These are phyloP conservation scores for Dactylellina leptospora DNA, from an alignment of 2,329 filamentous ascomycete genomes.

Conservation along the genomic window DNA sequence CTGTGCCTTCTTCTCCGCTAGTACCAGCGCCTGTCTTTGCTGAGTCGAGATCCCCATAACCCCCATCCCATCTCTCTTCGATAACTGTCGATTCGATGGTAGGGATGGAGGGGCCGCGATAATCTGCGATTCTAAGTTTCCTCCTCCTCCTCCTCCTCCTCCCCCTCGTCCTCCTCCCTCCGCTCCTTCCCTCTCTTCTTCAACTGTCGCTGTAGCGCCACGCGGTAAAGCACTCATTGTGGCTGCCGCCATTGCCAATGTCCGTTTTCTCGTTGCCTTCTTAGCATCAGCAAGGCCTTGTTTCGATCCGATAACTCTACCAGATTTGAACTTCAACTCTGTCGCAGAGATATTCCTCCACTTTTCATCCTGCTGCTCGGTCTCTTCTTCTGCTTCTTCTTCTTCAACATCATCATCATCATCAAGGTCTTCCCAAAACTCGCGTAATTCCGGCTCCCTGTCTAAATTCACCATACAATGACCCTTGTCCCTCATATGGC, in stretches of 20 bases:
- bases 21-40: slow-evolving; percentile 29
- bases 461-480: slow-evolving; percentile 60
- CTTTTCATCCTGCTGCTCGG: background rate
- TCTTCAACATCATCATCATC: slow-evolving; percentile 4
- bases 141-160: too few species aligned
- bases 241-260: background rate
- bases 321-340: slow-evolving; percentile 8
- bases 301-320: slow-evolving; percentile 26
- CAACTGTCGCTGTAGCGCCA: background rate
- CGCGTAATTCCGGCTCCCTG: slow-evolving; percentile 58
- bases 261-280: slow-evolving; percentile 21
- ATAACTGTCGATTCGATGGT: slow-evolving; percentile 11
- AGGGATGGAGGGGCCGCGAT: background rate
- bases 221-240: background rate
- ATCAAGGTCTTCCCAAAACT: slow-evolving; percentile 58
- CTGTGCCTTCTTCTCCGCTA: slow-evolving; percentile 45
- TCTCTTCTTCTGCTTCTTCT: background rate
- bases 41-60: slow-evolving; percentile 20
- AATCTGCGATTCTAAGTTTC: background rate
- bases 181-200: background rate
- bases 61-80: slow-evolving; percentile 35
- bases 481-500: slow-evolving; percentile 60
- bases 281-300: background rate
- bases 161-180: too few species aligned
- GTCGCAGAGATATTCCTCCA: background rate